Evolutionary conservation across 495 filamentous ascomycete genomes (phyloP).

Genomic region (Hyaloscypha hepaticicola): DNA sequence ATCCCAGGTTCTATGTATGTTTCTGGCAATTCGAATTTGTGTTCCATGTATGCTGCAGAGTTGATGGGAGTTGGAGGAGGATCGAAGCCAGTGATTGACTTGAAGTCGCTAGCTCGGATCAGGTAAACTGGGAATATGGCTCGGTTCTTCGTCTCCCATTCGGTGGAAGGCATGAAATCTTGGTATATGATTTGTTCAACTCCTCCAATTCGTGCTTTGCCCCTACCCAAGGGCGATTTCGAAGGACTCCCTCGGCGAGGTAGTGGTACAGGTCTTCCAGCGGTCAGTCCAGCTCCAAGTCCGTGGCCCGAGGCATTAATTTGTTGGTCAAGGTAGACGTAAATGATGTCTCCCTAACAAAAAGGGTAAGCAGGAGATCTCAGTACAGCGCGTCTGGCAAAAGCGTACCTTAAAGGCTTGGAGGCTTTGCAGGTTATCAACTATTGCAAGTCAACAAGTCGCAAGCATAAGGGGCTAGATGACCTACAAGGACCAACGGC

Average conservation of each 20-base stretch:
- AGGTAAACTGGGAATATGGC: slow-evolving; percentile 23
- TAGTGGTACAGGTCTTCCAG: background rate
- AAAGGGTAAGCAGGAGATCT: background rate
- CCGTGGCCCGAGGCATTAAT: background rate
- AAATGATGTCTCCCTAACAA: background rate
- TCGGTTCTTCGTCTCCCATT: slow-evolving; percentile 34
- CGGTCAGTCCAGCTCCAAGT: background rate
- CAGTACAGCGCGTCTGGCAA: background rate
- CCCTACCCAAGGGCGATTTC: background rate
- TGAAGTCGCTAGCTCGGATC: background rate
- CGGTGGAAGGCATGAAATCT: slow-evolving; percentile 23
- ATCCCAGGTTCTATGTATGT: background rate
- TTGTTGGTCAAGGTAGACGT: slow-evolving; percentile 5
- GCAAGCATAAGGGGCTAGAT: background rate
- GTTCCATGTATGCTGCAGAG: background rate
- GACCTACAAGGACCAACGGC: background rate
- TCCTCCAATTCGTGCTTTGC: slow-evolving; percentile 36
- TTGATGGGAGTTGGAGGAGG: slow-evolving; percentile 1
- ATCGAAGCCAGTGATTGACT: background rate
- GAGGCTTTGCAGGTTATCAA: background rate
- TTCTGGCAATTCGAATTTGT: background rate
- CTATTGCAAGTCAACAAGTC: background rate
- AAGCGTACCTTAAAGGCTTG: background rate
- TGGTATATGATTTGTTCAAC: slow-evolving; percentile 35
- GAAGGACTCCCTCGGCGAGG: background rate